Evolutionary conservation across 148 eudicot species (phyloP).

Genomic region (Rhododendron henanense): DNA sequence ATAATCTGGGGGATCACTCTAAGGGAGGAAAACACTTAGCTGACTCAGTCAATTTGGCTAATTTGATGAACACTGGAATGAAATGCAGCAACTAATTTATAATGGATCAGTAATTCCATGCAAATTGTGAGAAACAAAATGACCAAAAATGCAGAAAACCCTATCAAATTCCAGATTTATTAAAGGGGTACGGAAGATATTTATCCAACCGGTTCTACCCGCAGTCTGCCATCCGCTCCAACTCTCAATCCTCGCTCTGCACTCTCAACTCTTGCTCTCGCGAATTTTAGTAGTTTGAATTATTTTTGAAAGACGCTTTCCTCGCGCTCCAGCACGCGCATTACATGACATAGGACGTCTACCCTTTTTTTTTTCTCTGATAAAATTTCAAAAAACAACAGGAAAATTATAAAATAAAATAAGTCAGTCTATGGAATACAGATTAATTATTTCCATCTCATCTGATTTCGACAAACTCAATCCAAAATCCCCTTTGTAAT

Average conservation of each 20-base stretch:
- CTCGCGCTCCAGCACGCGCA: no score
- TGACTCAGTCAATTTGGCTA: background rate
- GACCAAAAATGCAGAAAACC: background rate
- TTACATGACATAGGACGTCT: no score
- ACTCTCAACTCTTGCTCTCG: background rate
- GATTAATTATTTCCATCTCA: background rate
- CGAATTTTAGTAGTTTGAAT: no score
- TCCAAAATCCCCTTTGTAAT: background rate
- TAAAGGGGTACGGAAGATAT: background rate
- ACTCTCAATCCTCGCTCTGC: background rate
- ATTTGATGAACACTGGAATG: background rate
- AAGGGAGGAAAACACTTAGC: background rate
- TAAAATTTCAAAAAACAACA: background rate
- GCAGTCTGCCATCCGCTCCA: background rate
- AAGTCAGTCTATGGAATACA: background rate
- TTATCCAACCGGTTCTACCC: background rate
- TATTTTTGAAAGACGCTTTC: no score
- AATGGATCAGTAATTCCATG: background rate
- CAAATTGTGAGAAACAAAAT: background rate
- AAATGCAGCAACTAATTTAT: background rate
- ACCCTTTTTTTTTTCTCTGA: background rate
- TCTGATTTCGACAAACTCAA: background rate
- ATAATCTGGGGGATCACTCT: background rate
- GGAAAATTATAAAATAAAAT: background rate
- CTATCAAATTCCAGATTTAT: background rate